These are phyloP conservation scores for Corylus heterophylla DNA, from an alignment of 306 rosid species.

Conservation along the genomic window DNA sequence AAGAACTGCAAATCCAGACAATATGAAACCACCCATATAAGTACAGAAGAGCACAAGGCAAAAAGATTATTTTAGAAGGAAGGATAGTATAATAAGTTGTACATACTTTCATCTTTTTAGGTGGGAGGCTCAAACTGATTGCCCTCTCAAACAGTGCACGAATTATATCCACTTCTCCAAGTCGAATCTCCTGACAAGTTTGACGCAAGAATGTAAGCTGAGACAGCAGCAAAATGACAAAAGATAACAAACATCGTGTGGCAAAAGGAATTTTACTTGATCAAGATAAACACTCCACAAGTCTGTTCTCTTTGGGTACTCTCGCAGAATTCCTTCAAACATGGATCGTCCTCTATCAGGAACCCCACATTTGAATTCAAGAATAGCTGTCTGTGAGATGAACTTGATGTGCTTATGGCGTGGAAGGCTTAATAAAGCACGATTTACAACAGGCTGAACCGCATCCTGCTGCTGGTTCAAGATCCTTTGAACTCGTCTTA, in stretches of 20 bases:
- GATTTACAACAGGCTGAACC: slow-evolving; percentile 49
- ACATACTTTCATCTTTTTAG: slow-evolving; percentile 86
- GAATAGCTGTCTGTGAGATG: slow-evolving; percentile 83
- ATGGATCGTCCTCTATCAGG: slow-evolving; percentile 84
- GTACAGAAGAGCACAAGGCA: neutral
- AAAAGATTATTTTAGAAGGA: neutral
- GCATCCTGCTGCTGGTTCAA: slow-evolving; percentile 64
- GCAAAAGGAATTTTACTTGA: slow-evolving; percentile 54
- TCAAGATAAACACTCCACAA: slow-evolving; percentile 93
- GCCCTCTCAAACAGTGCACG: slow-evolving; percentile 93
- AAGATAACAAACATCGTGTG: neutral
- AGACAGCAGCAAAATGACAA: slow-evolving; percentile 9
- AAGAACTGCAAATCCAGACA: slow-evolving; percentile 62
- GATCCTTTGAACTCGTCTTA: slow-evolving; percentile 62
- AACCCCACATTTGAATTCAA: slow-evolving; percentile 78
- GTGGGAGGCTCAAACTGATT: slow-evolving; percentile 74
- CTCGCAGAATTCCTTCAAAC: slow-evolving; percentile 81
- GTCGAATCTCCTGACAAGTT: slow-evolving; percentile 72
- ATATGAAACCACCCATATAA: slow-evolving; percentile 11
- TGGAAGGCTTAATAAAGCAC: slow-evolving; percentile 73
- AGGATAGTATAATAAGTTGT: neutral
- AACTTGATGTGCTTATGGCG: slow-evolving; percentile 73
- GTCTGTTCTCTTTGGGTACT: slow-evolving; percentile 85
- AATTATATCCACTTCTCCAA: slow-evolving; percentile 65
- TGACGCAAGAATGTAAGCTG: slow-evolving; percentile 21